Percentiles rank a stretch among this genome's conserved stretches.
These are phyloP conservation scores for Circinella umbellata DNA, from an alignment of 371 early-diverging fungal genomes.

Conservation along the genomic window DNA sequence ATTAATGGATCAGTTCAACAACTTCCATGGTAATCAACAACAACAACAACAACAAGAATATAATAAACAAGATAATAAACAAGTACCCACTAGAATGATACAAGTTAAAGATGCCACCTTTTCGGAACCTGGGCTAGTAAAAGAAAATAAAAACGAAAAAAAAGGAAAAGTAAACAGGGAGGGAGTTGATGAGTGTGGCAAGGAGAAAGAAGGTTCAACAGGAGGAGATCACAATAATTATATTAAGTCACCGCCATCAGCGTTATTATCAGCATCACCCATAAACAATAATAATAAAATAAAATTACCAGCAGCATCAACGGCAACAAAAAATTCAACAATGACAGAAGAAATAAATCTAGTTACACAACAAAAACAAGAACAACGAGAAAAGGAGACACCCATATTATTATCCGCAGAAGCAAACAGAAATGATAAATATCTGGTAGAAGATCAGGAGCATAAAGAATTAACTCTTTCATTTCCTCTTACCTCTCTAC, in stretches of 20 bases:
- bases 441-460: background rate
- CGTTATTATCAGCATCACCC: background rate
- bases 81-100: too few relatives aligned
- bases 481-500: background rate
- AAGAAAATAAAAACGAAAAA: background rate
- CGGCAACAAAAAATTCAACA: background rate
- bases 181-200: background rate
- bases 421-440: background rate
- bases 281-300: background rate
- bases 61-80: too few relatives aligned
- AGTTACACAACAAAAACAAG: too few relatives aligned
- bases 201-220: background rate
- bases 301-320: background rate
- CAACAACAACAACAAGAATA: background rate
- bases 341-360: background rate
- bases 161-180: background rate
- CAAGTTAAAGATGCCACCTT: background rate
- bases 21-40: background rate
- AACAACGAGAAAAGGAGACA: background rate
- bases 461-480: background rate
- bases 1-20: conserved; percentile 7
- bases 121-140: background rate
- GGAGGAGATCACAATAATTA: background rate
- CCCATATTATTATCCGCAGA: background rate
- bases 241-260: background rate